Base-by-base conservation (phyloP, 257 asterid genomes). In the Fraxinus quadrangulata region DNA sequence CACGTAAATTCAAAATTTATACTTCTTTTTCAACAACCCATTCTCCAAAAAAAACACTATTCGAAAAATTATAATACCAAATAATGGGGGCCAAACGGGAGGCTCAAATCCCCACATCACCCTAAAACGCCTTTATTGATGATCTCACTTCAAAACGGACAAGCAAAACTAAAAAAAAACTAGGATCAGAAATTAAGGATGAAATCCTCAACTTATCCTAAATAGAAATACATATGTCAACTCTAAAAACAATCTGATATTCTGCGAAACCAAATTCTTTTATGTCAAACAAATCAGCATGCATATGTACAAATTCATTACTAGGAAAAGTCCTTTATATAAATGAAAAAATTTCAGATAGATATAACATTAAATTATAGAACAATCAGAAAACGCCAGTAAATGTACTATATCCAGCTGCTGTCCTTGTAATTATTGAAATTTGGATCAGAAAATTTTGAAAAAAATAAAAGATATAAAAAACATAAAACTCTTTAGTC, bases 301-400 rank as follows among this genome's bases (percentile, higher is more conserved):
- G 75, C 49, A 72, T 40, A 4, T 23, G 75, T 47, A 14, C 45
- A 61, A 40, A 70, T 21, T 47, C 13, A 9, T 7, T 68, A 39
- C 34, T 11, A 24, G 39, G 45, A 66, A 56, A 17, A 30, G 12
- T 28, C 49, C 65, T 70, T 72, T 31, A 30, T 45, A 28, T 66
- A 79, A 72, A 75, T 36, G 78, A 65, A 26, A 28, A 39, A 28
- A 63, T 65, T 71, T 75, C 63, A 28, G 66, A 66, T 66, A 17
- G 78, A 56, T 54, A 28, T 10, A 37, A 49, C 63, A 21, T 78
- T 24, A 34, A 70, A 39, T 37, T 12, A 31, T 70, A 74, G 37
- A 61, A 71, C 34, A 78, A 42, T 42, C 31, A 70, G 45, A 76
- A 69, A 67, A 65, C 47, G 49, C 71, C 17, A 8, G 68, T 34